Conservation (phyloP, 1,139 yeast species). For the Suhomyces panamericanus region DNA sequence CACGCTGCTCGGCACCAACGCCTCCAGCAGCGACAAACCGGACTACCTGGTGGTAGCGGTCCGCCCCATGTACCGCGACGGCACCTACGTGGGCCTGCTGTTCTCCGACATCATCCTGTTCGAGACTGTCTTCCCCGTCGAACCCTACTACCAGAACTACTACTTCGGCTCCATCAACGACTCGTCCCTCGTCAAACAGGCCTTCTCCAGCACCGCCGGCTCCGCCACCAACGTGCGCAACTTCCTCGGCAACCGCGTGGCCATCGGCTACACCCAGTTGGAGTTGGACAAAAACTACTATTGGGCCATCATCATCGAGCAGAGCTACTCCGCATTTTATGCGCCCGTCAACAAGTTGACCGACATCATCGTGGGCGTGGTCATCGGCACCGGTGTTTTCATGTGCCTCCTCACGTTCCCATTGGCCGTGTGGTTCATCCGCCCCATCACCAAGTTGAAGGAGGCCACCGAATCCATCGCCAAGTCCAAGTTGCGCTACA, state of each 20-base stretch:
- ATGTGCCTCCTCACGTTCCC: slow-evolving; percentile 78
- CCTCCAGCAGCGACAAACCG: slow-evolving; percentile 9
- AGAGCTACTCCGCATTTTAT: slow-evolving; percentile 57
- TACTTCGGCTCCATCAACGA: slow-evolving; percentile 26
- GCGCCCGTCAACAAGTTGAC: slow-evolving; percentile 63
- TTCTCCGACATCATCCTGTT: slow-evolving; percentile 29
- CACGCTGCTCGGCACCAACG: neutral
- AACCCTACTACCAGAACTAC: slow-evolving; percentile 24
- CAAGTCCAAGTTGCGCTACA: slow-evolving; percentile 22
- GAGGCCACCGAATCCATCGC: slow-evolving; percentile 75
- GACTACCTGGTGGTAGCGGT: slow-evolving; percentile 39
- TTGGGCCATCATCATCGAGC: slow-evolving; percentile 85
- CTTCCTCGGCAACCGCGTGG: slow-evolving; percentile 46
- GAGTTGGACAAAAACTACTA: slow-evolving; percentile 43
- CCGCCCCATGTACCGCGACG: slow-evolving; percentile 26
- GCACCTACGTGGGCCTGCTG: slow-evolving; percentile 14
- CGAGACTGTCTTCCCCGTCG: slow-evolving; percentile 37
- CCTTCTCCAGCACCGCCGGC: slow-evolving; percentile 47
- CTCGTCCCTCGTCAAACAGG: slow-evolving; percentile 41
- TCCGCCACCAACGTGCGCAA: slow-evolving; percentile 47
- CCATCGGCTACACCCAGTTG: slow-evolving; percentile 71
- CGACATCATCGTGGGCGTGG: slow-evolving; percentile 74
- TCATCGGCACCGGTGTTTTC: slow-evolving; percentile 74
- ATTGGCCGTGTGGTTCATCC: slow-evolving; percentile 78
- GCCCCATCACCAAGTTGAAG: slow-evolving; percentile 79